These are phyloP conservation scores for Polygonum aviculare DNA, from an alignment of 148 eudicot genomes.

Conservation along the genomic window DNA sequence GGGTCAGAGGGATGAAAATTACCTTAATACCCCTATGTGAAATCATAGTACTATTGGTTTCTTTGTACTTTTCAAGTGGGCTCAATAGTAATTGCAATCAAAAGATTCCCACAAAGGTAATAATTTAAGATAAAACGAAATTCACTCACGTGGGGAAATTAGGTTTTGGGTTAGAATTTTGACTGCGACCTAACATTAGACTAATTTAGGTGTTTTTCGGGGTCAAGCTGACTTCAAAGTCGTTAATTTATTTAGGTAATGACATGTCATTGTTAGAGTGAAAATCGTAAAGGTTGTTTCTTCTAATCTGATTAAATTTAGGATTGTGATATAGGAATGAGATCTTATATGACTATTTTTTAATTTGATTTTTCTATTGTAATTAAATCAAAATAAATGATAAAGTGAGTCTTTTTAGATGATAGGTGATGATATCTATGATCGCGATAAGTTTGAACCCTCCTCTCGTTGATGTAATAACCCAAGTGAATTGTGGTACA, in stretches of 20 bases:
- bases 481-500: no score
- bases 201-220: background rate
- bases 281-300: no score
- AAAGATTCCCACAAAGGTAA: background rate
- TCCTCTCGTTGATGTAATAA: no score
- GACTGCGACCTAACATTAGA: background rate
- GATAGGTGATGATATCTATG: no score
- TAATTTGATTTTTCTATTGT: no score
- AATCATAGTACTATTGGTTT: background rate
- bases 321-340: no score
- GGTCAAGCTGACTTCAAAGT: background rate
- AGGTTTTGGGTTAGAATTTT: background rate
- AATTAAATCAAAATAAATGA: no score
- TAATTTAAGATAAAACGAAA: background rate
- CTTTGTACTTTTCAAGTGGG: background rate
- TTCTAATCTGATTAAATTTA: no score
- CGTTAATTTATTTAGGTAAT: background rate
- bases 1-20: background rate
- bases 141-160: background rate
- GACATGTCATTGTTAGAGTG: background rate
- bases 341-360: no score
- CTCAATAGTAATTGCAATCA: background rate
- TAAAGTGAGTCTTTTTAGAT: no score
- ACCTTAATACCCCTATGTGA: background rate
- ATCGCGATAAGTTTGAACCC: no score